Conservation (phyloP, 2,329 filamentous ascomycete species). For the Colletotrichum graminicola region DNA sequence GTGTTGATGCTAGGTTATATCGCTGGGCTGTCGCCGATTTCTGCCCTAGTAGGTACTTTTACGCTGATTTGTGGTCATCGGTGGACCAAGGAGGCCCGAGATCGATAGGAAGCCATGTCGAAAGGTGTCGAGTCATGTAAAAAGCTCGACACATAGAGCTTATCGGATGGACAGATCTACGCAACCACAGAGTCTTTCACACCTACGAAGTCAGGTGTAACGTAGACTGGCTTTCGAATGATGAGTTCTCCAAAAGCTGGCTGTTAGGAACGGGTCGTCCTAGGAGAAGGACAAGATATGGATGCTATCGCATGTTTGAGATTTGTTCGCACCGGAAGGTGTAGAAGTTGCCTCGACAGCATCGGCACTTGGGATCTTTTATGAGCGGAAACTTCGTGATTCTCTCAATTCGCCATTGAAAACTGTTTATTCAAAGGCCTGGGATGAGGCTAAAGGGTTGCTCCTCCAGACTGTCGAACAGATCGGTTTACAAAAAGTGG, state of each 20-base stretch:
- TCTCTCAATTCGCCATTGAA: background rate
- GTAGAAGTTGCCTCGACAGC: background rate
- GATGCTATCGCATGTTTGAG: background rate
- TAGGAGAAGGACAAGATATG: background rate
- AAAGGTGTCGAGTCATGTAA: background rate
- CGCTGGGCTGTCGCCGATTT: background rate
- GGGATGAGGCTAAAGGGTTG: background rate
- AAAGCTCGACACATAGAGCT: background rate
- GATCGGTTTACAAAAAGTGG: constrained; percentile 25
- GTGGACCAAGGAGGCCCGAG: background rate
- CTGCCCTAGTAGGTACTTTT: background rate
- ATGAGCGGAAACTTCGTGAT: background rate
- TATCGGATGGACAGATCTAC: no score
- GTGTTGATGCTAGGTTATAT: background rate
- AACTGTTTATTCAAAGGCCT: background rate
- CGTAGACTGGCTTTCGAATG: fast-evolving
- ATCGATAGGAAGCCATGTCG: background rate
- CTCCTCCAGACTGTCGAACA: background rate
- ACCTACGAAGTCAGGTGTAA: no score
- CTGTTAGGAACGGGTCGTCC: background rate
- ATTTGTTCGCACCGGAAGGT: background rate
- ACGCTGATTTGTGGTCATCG: background rate
- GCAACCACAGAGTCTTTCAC: background rate
- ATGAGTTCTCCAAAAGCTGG: background rate
- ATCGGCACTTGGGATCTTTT: background rate